These are phyloP conservation scores for Blastomyces parvus DNA, from an alignment of 2,329 filamentous ascomycete genomes.

Conservation along the genomic window DNA sequence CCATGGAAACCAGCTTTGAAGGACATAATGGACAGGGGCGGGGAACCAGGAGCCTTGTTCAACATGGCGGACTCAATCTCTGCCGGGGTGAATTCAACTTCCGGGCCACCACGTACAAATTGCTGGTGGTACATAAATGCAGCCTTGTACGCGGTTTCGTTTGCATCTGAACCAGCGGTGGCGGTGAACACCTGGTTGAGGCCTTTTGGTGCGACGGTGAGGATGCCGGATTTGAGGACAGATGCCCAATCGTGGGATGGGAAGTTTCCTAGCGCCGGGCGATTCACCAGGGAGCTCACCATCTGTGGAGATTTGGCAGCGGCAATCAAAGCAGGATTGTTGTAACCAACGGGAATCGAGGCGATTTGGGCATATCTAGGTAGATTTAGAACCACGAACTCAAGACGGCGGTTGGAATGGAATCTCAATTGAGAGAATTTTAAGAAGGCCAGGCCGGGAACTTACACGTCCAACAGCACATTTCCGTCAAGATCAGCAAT, in stretches of 20 bases:
- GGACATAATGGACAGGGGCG: slow-evolving; percentile 73
- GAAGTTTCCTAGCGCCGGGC: slow-evolving; percentile 84
- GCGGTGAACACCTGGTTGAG: slow-evolving; percentile 84
- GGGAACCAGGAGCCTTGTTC: slow-evolving; percentile 69
- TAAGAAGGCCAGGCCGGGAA: slow-evolving; percentile 10
- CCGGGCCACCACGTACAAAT: slow-evolving; percentile 65
- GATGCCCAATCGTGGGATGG: slow-evolving; percentile 74
- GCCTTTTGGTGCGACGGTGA: slow-evolving; percentile 73
- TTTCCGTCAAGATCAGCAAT: slow-evolving; percentile 45
- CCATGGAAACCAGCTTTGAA: slow-evolving; percentile 88
- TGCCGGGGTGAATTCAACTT: slow-evolving; percentile 68
- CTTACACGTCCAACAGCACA: slow-evolving; percentile 43
- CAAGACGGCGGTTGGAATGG: slow-evolving; percentile 8
- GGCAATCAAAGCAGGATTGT: slow-evolving; percentile 66
- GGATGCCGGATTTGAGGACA: slow-evolving; percentile 67
- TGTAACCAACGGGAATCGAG: slow-evolving; percentile 86
- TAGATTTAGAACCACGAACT: not conserved
- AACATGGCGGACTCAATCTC: slow-evolving; percentile 68
- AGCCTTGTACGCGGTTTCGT: slow-evolving; percentile 90
- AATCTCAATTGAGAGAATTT: not conserved
- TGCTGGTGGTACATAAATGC: slow-evolving; percentile 89
- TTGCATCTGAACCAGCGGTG: slow-evolving; percentile 81
- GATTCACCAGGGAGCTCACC: slow-evolving; percentile 72
- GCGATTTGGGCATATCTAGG: slow-evolving; percentile 81
- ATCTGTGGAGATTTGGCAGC: slow-evolving; percentile 68